Conservation (phyloP, 495 filamentous ascomycete species). For the Geopyxis carbonaria region DNA sequence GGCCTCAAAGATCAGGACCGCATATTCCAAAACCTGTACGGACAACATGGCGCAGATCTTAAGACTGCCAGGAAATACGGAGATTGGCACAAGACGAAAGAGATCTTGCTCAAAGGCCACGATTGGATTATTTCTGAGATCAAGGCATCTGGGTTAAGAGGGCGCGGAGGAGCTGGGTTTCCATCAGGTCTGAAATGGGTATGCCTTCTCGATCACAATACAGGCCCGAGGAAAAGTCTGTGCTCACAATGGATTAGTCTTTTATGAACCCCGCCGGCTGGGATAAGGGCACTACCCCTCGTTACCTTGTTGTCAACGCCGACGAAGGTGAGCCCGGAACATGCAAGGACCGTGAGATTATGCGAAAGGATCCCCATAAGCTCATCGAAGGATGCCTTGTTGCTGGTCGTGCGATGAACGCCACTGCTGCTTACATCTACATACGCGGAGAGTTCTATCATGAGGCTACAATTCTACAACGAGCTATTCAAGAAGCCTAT, state of each 20-base stretch:
- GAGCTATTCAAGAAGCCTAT: slow-evolving; percentile 94
- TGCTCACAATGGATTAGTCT: slow-evolving; percentile 39
- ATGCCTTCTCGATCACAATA: slow-evolving; percentile 24
- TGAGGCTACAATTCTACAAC: slow-evolving; percentile 84
- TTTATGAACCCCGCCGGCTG: slow-evolving; percentile 99
- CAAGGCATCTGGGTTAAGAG: slow-evolving; percentile 87
- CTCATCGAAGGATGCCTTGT: slow-evolving; percentile 93
- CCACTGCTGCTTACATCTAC: slow-evolving; percentile 96
- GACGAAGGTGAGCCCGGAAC: slow-evolving; percentile 98
- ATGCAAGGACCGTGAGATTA: slow-evolving; percentile 98
- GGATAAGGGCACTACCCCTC: slow-evolving; percentile 92
- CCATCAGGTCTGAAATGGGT: slow-evolving; percentile 99
- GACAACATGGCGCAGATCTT: slow-evolving; percentile 74
- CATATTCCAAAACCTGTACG: slow-evolving; percentile 97
- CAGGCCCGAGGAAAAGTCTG: too few relatives aligned
- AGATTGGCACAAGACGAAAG: slow-evolving; percentile 98
- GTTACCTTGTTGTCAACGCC: slow-evolving; percentile 94
- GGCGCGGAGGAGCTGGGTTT: slow-evolving; percentile 93
- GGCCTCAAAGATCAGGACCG: slow-evolving; percentile 86
- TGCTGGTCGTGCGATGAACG: slow-evolving; percentile 93
- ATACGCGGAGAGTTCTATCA: slow-evolving; percentile 98
- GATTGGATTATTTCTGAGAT: slow-evolving; percentile 98
- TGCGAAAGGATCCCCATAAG: slow-evolving; percentile 99
- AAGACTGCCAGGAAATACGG: slow-evolving; percentile 95
- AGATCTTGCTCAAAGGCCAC: slow-evolving; percentile 88